A percentile compares a stretch with the other conserved stretches of the same genome.
These are phyloP conservation scores for Sarocladium brachiariae DNA, from an alignment of 2,329 filamentous ascomycete genomes.

Conservation along the genomic window DNA sequence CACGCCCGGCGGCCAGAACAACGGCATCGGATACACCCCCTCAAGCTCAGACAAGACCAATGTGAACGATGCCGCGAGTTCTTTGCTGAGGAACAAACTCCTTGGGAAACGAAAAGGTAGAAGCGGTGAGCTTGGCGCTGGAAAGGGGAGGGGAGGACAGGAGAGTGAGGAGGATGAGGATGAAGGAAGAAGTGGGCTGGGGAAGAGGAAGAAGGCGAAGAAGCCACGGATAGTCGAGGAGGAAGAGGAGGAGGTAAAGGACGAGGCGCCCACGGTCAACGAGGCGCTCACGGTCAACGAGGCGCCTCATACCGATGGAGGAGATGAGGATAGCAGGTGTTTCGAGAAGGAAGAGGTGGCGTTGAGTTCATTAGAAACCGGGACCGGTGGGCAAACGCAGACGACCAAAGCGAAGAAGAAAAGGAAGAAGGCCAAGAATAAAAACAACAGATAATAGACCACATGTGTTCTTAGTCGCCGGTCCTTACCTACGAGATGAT, in stretches of 20 bases:
- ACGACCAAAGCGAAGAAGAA: conserved; percentile 23
- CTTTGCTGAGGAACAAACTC: conserved; percentile 23
- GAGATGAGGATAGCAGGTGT: background rate
- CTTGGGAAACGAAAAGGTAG: conserved; percentile 22
- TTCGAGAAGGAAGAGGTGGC: background rate
- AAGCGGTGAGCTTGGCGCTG: conserved; percentile 28
- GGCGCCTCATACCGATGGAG: background rate
- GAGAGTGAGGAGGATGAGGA: conserved; percentile 21
- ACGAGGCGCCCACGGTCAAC: background rate
- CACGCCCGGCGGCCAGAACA: conserved; percentile 20
- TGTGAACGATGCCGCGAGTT: conserved; percentile 12
- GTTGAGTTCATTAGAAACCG: conserved; percentile 10
- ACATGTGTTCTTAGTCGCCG: too few relatives aligned
- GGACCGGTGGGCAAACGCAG: conserved; percentile 9
- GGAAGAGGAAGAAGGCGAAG: conserved; percentile 28
- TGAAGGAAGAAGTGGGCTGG: conserved; percentile 29
- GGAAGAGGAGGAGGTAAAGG: conserved; percentile 4
- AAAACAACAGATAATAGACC: conserved; percentile 16
- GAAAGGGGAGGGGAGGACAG: conserved; percentile 23
- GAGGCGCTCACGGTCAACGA: background rate
- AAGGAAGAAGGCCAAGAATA: conserved; percentile 21
- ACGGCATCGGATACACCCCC: conserved; percentile 34
- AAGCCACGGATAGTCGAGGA: conserved; percentile 13
- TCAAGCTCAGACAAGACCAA: conserved; percentile 16
- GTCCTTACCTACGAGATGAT: too few relatives aligned